Conservation (phyloP, 495 filamentous ascomycete genomes). For the Melanomma pulvis-pyrius region DNA sequence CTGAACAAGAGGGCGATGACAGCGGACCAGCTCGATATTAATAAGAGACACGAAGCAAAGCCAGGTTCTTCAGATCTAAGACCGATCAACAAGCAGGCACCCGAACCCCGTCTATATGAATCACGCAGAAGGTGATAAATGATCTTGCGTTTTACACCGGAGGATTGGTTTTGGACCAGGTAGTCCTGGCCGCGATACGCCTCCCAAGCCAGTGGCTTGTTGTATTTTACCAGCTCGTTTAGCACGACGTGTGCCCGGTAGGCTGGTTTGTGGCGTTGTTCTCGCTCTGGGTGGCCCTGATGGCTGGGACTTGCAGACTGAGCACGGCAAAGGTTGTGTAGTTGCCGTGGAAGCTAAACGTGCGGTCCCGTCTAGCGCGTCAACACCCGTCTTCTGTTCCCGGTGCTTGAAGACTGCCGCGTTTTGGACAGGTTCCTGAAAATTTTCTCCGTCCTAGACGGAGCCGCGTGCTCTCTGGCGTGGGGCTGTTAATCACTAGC, state of each 20-base stretch:
- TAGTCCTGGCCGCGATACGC: neutral
- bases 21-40: slow-evolving; percentile 12
- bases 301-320: neutral
- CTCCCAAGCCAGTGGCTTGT: slow-evolving; percentile 15
- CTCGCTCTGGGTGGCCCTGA: neutral
- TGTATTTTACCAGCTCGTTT: slow-evolving; percentile 1
- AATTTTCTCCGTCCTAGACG: slow-evolving; percentile 4
- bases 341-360: neutral
- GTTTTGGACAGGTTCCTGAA: slow-evolving; percentile 14
- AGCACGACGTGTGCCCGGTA: slow-evolving; percentile 9
- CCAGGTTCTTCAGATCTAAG: slow-evolving; percentile 15
- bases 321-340: neutral
- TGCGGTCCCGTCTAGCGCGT: neutral
- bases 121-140: slow-evolving; percentile 19
- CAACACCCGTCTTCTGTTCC: slow-evolving; percentile 2
- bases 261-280: slow-evolving; percentile 25
- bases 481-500: slow-evolving; percentile 12
- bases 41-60: slow-evolving; percentile 6
- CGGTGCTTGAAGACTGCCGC: neutral
- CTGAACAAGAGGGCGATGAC: neutral
- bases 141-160: slow-evolving; percentile 23
- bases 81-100: slow-evolving; percentile 30
- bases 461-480: neutral
- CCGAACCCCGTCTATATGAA: slow-evolving; percentile 10
- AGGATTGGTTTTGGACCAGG: slow-evolving; percentile 12